Evolutionary conservation across 2,329 filamentous ascomycete species (phyloP).

Genomic region (Amesomyces nigricolor): DNA sequence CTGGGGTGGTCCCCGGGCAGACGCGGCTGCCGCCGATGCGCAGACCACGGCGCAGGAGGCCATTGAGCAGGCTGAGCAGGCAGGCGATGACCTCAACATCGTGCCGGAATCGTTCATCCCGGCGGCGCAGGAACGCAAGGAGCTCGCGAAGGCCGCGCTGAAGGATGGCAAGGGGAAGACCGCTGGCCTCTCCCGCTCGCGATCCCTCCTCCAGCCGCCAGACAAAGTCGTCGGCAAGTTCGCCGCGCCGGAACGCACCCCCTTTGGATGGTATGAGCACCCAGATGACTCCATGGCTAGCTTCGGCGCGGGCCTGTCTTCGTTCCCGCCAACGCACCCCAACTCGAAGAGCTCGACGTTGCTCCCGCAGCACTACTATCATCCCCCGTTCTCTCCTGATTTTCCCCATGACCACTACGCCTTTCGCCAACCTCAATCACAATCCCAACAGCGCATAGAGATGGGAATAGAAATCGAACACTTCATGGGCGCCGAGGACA

Average conservation of each 20-base stretch:
- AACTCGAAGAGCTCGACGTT: constrained; percentile 30
- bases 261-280: constrained; percentile 65
- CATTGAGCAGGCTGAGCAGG: constrained; percentile 71
- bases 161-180: constrained; percentile 26
- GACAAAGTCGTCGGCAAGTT: constrained; percentile 74
- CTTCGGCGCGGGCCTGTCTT: constrained; percentile 33
- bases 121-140: constrained; percentile 41
- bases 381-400: neutral
- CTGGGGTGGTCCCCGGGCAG: constrained; percentile 89
- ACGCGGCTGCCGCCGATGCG: constrained; percentile 74
- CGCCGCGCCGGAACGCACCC: constrained; percentile 60
- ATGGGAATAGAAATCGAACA: constrained; percentile 31
- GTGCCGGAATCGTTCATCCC: constrained; percentile 77
- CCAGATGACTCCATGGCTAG: constrained; percentile 60
- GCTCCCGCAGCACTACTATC: neutral
- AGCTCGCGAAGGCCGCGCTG: constrained; percentile 23
- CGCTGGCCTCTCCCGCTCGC: constrained; percentile 39
- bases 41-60: constrained; percentile 74
- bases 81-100: constrained; percentile 84
- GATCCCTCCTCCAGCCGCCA: constrained; percentile 64
- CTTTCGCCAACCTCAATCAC: constrained; percentile 23
- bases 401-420: neutral
- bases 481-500: constrained; percentile 74
- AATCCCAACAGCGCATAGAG: constrained; percentile 48
- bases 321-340: constrained; percentile 14